These are phyloP conservation scores for Ascochyta viciae-villosae DNA, from an alignment of 2,329 filamentous ascomycete genomes.

Conservation along the genomic window DNA sequence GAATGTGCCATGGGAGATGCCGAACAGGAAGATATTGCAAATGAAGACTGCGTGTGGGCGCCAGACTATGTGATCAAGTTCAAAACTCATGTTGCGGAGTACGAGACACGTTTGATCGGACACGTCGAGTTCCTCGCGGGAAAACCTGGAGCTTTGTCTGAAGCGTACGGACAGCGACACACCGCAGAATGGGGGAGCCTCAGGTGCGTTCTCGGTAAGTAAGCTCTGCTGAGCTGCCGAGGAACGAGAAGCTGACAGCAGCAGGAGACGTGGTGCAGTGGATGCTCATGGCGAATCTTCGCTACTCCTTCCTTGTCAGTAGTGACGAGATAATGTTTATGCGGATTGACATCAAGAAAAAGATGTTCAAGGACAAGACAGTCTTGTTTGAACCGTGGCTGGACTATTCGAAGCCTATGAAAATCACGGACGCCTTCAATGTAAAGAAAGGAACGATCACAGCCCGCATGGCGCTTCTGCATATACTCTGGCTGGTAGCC, in stretches of 20 bases:
- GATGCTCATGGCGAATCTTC: constrained; percentile 27
- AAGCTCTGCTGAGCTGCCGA: no score
- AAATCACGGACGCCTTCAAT: constrained; percentile 15
- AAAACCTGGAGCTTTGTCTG: constrained; percentile 18
- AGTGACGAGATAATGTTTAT: constrained; percentile 31
- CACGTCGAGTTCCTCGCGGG: constrained; percentile 32
- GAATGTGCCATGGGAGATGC: constrained; percentile 9
- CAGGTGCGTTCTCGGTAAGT: constrained; percentile 28
- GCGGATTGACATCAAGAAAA: constrained; percentile 8
- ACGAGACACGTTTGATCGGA: constrained; percentile 19
- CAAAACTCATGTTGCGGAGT: not conserved
- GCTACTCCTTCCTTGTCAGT: constrained; percentile 27
- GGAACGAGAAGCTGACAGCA: not conserved
- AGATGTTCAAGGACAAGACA: not conserved
- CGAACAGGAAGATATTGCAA: constrained; percentile 8
- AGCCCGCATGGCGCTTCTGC: constrained; percentile 19
- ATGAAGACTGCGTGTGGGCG: constrained; percentile 10
- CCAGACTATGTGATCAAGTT: constrained; percentile 22
- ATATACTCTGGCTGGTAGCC: constrained; percentile 13
- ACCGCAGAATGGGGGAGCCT: constrained; percentile 26
- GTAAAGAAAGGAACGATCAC: constrained; percentile 4
- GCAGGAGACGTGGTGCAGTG: constrained; percentile 28
- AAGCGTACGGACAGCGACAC: constrained; percentile 10
- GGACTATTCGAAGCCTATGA: constrained; percentile 22
- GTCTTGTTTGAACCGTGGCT: constrained; percentile 20